Percentiles rank a stretch among this genome's conserved stretches.
Conservation (phyloP, 345 rosid species). For the Trapa bicornis region DNA sequence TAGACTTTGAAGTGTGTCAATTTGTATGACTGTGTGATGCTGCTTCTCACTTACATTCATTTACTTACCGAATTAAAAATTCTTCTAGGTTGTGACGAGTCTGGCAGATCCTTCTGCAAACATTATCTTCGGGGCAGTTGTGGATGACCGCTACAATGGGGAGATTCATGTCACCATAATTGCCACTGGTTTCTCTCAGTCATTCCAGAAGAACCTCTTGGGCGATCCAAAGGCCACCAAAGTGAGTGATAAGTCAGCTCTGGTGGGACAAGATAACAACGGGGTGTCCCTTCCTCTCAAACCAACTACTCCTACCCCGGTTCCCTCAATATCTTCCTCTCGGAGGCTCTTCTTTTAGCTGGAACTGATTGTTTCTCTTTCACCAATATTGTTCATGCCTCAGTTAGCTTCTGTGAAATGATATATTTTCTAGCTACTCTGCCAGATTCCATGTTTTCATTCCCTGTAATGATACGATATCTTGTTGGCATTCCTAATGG, state of each 20-base stretch:
- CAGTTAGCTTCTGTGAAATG: background rate
- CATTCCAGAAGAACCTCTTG: slow-evolving; percentile 77
- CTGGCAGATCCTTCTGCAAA: slow-evolving; percentile 97
- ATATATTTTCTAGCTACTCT: background rate
- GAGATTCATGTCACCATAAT: slow-evolving; percentile 94
- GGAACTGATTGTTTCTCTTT: background rate
- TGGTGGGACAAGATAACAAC: slow-evolving; percentile 24
- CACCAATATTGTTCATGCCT: background rate
- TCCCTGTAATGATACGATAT: background rate
- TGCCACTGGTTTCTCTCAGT: slow-evolving; percentile 93
- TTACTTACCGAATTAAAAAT: background rate
- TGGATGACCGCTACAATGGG: slow-evolving; percentile 87
- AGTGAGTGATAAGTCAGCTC: slow-evolving; percentile 36
- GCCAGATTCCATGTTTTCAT: background rate
- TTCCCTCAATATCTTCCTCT: slow-evolving; percentile 39
- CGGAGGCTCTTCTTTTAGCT: slow-evolving; percentile 69
- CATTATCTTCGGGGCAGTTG: slow-evolving; percentile 97
- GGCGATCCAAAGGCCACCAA: slow-evolving; percentile 69
- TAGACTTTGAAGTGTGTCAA: background rate
- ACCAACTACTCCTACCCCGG: slow-evolving; percentile 29
- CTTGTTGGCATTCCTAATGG: background rate
- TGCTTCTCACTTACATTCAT: no score
- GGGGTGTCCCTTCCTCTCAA: slow-evolving; percentile 42
- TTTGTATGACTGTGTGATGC: no score
- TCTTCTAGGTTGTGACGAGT: slow-evolving; percentile 80